Conservation (phyloP, 2,329 filamentous ascomycete species). For the Exophiala calicioides region DNA sequence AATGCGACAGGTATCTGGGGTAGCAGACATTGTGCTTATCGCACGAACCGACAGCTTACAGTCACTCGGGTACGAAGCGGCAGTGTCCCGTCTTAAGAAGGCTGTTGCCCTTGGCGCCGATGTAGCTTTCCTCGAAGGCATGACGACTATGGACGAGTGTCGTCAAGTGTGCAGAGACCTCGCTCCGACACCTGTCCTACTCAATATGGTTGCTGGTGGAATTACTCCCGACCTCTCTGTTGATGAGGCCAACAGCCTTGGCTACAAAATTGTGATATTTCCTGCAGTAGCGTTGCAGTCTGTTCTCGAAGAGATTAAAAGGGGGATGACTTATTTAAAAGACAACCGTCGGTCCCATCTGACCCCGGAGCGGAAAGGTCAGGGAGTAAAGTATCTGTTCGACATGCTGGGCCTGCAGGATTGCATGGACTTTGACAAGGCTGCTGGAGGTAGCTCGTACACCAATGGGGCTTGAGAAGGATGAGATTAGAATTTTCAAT, state of each 20-base stretch:
- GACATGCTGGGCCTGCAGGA: conserved; percentile 43
- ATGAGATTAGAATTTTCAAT: too few relatives aligned
- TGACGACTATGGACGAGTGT: conserved; percentile 41
- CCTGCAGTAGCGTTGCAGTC: conserved; percentile 42
- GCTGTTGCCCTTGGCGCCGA: conserved; percentile 44
- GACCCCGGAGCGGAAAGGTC: background rate
- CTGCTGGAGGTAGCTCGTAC: conserved; percentile 36
- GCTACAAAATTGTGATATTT: conserved; percentile 47
- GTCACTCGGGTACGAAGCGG: conserved; percentile 41
- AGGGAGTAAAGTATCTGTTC: conserved; percentile 42
- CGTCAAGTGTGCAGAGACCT: conserved; percentile 37
- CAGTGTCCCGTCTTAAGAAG: conserved; percentile 38
- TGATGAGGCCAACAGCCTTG: conserved; percentile 41
- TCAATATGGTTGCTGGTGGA: conserved; percentile 49
- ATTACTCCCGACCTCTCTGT: conserved; percentile 41
- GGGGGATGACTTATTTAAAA: conserved; percentile 40
- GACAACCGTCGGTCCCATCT: background rate
- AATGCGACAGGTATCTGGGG: conserved; percentile 36
- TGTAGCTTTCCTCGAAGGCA: conserved; percentile 44
- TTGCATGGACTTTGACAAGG: conserved; percentile 40
- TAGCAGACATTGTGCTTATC: conserved; percentile 47
- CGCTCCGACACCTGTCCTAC: conserved; percentile 42
- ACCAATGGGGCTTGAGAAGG: conserved; percentile 1
- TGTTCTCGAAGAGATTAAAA: conserved; percentile 39
- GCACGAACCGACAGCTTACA: conserved; percentile 43